These are phyloP conservation scores for Yarrowia osloensis DNA, from an alignment of 805 yeast genomes.

Conservation along the genomic window DNA sequence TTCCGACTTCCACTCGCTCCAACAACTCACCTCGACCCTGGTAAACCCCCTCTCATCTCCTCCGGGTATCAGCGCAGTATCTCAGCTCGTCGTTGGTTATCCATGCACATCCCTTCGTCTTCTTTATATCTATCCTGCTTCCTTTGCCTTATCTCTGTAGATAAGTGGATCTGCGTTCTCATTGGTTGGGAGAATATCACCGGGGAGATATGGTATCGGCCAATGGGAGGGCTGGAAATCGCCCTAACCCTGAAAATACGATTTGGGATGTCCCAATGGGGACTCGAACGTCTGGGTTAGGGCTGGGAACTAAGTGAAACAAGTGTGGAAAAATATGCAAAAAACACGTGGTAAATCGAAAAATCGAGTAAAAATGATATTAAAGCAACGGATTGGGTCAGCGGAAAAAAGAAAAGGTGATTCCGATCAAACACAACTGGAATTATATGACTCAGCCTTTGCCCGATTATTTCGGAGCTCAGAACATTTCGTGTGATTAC, in stretches of 20 bases:
- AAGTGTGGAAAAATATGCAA: neutral
- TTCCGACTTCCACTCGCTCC: neutral
- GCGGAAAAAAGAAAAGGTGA: too few species aligned
- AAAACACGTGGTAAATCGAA: neutral
- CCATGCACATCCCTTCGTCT: constrained; percentile 15
- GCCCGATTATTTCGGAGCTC: too few species aligned
- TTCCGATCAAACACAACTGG: too few species aligned
- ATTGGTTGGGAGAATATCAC: neutral
- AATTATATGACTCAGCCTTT: too few species aligned
- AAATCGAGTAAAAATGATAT: too few species aligned
- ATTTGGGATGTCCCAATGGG: neutral
- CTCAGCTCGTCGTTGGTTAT: neutral
- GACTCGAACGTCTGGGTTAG: neutral
- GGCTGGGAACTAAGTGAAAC: neutral
- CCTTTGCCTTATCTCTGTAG: constrained; percentile 30
- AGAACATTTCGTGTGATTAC: too few species aligned
- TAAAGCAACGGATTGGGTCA: too few species aligned
- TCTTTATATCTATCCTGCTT: constrained; percentile 27
- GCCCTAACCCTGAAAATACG: neutral
- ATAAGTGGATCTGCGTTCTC: neutral
- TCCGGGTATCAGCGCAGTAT: neutral
- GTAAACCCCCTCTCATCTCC: neutral
- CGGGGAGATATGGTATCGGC: constrained; percentile 14
- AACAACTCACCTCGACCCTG: neutral
- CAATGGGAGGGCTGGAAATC: neutral